Evolutionary conservation across 352 stramenopile genomes (phyloP), one percentile per base, ranked within the genome.

Genomic region (Blastocystis sp.): DNA sequence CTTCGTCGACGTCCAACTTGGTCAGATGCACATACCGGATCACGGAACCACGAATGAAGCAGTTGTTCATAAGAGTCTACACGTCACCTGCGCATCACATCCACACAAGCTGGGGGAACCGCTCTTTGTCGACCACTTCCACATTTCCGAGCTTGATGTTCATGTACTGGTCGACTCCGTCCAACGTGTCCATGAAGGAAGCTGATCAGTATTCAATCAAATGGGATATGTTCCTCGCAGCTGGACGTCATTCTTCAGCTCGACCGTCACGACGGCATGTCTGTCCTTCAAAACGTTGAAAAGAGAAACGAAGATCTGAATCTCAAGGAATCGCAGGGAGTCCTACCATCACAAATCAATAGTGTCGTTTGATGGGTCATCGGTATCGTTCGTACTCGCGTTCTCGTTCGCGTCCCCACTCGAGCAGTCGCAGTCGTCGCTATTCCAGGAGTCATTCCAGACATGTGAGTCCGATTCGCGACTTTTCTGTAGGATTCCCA

Each of bases 91-190:
- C 32, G 64, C n/a, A 0, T 29, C 27, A 84, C 64, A 87, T 56
- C n/a, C 32, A 46, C 87, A 95, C 92, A 87, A 99, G 88, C 88
- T 99, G 96, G 56, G 95, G 95, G 90, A 97, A 98, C 88, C 95
- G 94, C 61, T 97, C 92, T 42, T 91, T 90, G 73, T 98, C 94
- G 16, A 98, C 94, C 21, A 98, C 93, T 65, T 93, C 91, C 11
- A 98, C 93, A 75, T 97, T 94, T 63, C 93, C 90, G 24, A 99
- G 90, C 89, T 98, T 98, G 54, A 99, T 94, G 89, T 99, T 99
- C 24, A 99, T 91, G 89, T 98, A 99, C 90, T 98, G 96, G 89
- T 99, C 96, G 29, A 98, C 95, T 34, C 92, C 97, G 89, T 98
- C 93, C 34, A 99, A 90, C 44, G 91, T 96, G 42, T 94, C 94